Evolutionary conservation across 2,329 filamentous ascomycete genomes (phyloP).

Genomic region (Colletotrichum sp.): DNA sequence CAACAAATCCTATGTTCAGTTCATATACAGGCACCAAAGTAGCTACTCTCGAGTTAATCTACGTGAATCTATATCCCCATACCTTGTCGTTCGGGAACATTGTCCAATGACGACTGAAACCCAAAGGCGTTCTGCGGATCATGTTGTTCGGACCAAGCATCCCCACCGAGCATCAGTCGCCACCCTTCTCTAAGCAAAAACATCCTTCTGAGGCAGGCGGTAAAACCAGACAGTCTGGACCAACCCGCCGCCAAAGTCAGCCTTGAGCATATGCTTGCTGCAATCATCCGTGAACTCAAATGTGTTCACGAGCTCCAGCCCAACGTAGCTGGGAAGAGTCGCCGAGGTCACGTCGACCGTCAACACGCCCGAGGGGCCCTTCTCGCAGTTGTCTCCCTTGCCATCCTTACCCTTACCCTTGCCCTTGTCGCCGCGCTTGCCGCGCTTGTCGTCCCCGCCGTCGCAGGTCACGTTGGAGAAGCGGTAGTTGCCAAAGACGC

Average conservation of each 20-base stretch:
- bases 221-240: constrained; percentile 3
- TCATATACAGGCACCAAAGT: too few species aligned
- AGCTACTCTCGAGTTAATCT: too few species aligned
- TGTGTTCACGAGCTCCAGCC: neutral
- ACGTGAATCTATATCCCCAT: too few species aligned
- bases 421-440: neutral
- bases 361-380: neutral
- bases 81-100: neutral
- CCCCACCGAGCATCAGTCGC: neutral
- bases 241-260: neutral
- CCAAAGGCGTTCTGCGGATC: neutral
- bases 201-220: neutral
- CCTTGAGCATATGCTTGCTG: neutral
- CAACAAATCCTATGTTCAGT: too few species aligned
- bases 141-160: rapidly evolving
- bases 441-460: neutral
- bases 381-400: neutral
- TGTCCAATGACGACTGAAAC: neutral
- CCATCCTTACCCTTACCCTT: neutral
- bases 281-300: neutral
- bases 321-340: constrained; percentile 11
- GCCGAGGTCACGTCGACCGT: neutral
- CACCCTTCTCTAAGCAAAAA: neutral
- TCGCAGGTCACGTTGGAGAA: neutral
- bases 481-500: neutral